phyloP scores from a whole-genome alignment of 2,329 filamentous ascomycete species.

The Ceratocystis smalleyi region DNA sequence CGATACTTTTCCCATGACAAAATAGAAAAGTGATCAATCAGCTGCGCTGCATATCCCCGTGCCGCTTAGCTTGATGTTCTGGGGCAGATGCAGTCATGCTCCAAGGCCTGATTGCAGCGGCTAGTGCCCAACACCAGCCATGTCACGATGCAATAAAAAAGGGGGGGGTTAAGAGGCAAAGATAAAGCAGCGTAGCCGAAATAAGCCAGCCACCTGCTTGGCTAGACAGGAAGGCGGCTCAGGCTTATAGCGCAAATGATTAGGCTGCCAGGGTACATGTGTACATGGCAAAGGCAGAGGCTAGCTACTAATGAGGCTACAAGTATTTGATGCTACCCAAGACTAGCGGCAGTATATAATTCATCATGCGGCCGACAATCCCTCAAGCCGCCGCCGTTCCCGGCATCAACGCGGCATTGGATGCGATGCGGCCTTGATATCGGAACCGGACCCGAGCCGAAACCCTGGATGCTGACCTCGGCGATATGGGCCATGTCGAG shows the following conservation, averaged over 20 bases:
- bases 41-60: not conserved
- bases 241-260: not conserved
- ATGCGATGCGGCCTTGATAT: not conserved
- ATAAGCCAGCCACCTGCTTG: not conserved
- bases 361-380: not conserved
- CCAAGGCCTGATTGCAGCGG: conserved; percentile 7
- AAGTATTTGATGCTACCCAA: not conserved
- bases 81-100: not conserved
- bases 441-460: not conserved
- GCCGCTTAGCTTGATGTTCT: conserved; percentile 3
- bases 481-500: not conserved
- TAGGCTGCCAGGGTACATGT: not conserved
- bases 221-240: not conserved
- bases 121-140: conserved; percentile 5
- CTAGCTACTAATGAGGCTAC: not conserved
- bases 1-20: not conserved
- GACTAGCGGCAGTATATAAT: not conserved
- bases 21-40: not conserved
- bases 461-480: not conserved
- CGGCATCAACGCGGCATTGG: not conserved
- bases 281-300: not conserved
- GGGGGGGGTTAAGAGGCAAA: not conserved
- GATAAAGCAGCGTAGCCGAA: not conserved
- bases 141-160: not conserved
- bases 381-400: not conserved